These are phyloP conservation scores for Echinochloa phyllopogon DNA, from an alignment of 176 grass and related monocot genomes.

Conservation along the genomic window DNA sequence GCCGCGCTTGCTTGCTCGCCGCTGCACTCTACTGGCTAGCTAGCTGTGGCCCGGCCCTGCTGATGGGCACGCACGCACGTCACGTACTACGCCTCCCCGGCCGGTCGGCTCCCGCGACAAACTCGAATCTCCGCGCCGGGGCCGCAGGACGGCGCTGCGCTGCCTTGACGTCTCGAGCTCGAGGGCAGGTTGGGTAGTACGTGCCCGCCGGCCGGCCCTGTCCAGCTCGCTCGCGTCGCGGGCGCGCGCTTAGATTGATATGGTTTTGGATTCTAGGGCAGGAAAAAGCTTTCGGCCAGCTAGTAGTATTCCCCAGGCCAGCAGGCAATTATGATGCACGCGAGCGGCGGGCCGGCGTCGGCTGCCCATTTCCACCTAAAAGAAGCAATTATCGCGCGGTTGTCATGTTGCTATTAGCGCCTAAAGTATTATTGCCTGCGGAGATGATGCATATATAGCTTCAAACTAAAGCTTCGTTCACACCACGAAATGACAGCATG, in stretches of 20 bases:
- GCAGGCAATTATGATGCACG: conserved; percentile 47
- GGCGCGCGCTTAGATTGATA: conserved; percentile 44
- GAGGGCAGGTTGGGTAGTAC: not conserved
- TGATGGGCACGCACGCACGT: not conserved
- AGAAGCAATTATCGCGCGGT: conserved; percentile 32
- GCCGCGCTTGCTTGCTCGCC: not conserved
- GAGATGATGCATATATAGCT: not conserved
- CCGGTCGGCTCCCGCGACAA: not conserved
- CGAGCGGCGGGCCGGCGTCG: conserved; percentile 25
- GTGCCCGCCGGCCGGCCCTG: not conserved
- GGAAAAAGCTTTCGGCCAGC: conserved; percentile 25
- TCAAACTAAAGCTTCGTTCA: conserved; percentile 26
- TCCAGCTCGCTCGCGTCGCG: not conserved
- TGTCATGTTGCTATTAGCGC: not conserved
- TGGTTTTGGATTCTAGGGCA: conserved; percentile 22
- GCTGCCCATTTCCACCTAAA: conserved; percentile 41
- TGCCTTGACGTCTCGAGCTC: conserved; percentile 1
- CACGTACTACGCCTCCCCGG: not conserved
- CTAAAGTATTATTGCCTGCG: not conserved
- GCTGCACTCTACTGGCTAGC: not conserved
- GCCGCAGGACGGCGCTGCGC: not conserved
- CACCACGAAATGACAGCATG: too few species aligned
- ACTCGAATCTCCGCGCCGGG: conserved; percentile 9
- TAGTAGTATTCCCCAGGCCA: not conserved
- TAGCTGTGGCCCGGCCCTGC: too few species aligned